Percentiles rank a stretch among this genome's conserved stretches.
Evolutionary conservation across 2,329 filamentous ascomycete genomes (phyloP).

Genomic region (Colletotrichum tanaceti): DNA sequence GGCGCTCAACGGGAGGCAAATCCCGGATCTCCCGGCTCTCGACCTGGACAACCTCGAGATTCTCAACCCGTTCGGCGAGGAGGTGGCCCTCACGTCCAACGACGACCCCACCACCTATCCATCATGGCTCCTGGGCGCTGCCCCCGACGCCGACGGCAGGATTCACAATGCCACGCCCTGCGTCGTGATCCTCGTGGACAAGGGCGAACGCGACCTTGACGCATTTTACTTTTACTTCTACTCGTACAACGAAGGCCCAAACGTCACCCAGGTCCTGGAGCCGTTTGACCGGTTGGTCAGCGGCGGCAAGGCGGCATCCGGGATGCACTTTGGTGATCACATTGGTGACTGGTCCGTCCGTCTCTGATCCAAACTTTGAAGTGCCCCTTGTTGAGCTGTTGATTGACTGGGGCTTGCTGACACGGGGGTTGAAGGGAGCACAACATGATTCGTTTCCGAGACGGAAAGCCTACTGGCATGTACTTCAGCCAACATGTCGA

Average conservation of each 20-base stretch:
- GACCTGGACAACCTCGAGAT: conserved; percentile 46
- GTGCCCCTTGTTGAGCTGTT: accelerated
- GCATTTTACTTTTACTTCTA: conserved; percentile 53
- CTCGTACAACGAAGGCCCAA: conserved; percentile 49
- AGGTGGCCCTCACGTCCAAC: conserved; percentile 46
- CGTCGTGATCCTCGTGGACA: conserved; percentile 48
- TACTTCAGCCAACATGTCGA: conserved; percentile 48
- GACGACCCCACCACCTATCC: conserved; percentile 47
- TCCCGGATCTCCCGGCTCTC: conserved; percentile 42
- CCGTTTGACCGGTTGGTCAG: conserved; percentile 45
- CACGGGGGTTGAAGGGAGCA: conserved; percentile 44
- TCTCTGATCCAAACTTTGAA: too few relatives aligned
- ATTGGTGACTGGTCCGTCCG: conserved; percentile 44
- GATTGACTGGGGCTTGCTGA: background rate
- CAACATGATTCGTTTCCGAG: conserved; percentile 48
- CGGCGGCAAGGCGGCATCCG: conserved; percentile 31
- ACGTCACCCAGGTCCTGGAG: conserved; percentile 49
- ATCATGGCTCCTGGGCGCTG: conserved; percentile 46
- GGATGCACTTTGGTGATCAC: conserved; percentile 48
- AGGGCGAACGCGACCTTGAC: conserved; percentile 45
- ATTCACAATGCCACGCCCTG: conserved; percentile 46
- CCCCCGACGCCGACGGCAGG: conserved; percentile 42
- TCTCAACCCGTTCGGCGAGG: conserved; percentile 43
- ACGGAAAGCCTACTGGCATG: conserved; percentile 46
- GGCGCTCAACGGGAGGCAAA: conserved; percentile 34